phyloP scores from a whole-genome alignment of 1,284 basidiomycete genomes.

The Sanguinoderma infundibulare region DNA sequence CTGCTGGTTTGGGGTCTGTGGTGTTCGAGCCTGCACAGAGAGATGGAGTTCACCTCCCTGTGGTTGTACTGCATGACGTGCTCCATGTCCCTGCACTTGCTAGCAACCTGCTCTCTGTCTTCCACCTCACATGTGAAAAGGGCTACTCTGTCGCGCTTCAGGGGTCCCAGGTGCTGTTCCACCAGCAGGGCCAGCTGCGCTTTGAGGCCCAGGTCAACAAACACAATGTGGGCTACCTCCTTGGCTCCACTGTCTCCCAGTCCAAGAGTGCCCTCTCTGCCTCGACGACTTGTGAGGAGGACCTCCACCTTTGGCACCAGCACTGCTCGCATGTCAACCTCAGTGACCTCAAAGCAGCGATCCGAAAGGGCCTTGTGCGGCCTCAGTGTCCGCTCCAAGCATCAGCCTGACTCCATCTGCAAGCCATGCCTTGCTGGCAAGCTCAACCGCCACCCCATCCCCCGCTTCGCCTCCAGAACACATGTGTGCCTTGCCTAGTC shows the following conservation, averaged over 20 bases:
- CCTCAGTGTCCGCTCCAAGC: slow-evolving; percentile 12
- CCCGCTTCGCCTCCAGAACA: no score
- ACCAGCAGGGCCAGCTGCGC: no score
- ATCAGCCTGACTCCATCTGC: slow-evolving; percentile 15
- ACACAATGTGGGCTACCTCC: no score
- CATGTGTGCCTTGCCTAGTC: no score
- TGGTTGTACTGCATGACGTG: slow-evolving; percentile 14
- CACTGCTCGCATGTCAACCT: not conserved
- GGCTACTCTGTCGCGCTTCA: not conserved
- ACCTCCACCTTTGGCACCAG: no score
- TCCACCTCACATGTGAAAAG: slow-evolving; percentile 9
- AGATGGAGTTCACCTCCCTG: slow-evolving; percentile 16
- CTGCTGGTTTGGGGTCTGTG: slow-evolving; percentile 36
- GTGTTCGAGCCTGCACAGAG: slow-evolving; percentile 32
- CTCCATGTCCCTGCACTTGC: slow-evolving; percentile 19
- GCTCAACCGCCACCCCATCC: no score
- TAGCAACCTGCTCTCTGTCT: slow-evolving; percentile 20
- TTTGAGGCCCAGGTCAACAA: no score
- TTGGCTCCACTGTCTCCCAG: no score
- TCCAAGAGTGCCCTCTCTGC: no score
- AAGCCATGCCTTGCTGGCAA: slow-evolving; percentile 9
- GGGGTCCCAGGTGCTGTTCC: slow-evolving; percentile 5
- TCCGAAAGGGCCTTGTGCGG: slow-evolving; percentile 12
- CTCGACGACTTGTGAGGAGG: no score
- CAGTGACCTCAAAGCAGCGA: not conserved